A percentile compares a stretch with the other conserved stretches of the same genome.
These are phyloP conservation scores for Ceraceosorus bombacis DNA, from an alignment of 1,284 basidiomycete species.

Conservation along the genomic window DNA sequence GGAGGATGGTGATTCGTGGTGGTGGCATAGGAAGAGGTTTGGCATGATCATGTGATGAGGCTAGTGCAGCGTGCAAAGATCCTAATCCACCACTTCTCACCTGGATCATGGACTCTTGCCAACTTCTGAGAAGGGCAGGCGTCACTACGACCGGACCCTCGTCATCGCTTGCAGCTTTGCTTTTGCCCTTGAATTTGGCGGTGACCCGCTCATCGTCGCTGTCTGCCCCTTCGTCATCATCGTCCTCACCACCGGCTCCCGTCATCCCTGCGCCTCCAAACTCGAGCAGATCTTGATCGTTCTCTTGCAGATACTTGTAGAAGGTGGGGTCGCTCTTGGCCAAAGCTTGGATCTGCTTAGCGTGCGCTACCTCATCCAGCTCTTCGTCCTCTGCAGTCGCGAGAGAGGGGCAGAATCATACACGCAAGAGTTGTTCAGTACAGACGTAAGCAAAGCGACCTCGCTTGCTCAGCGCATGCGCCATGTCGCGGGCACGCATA, in stretches of 20 bases:
- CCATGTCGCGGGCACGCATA: too few species aligned
- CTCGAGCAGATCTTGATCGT: conserved; percentile 78
- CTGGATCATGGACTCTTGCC: conserved; percentile 86
- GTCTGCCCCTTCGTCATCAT: conserved; percentile 49
- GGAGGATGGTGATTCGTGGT: not conserved
- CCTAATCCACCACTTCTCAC: conserved; percentile 50
- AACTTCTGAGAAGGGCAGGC: conserved; percentile 64
- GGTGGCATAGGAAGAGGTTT: not conserved
- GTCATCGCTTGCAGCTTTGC: conserved; percentile 9
- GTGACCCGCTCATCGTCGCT: conserved; percentile 28
- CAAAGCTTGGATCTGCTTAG: conserved; percentile 76
- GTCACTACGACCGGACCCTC: conserved; percentile 56
- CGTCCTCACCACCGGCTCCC: conserved; percentile 25
- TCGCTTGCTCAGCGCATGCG: too few species aligned
- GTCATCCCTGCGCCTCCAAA: conserved; percentile 53
- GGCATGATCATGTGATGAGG: not conserved
- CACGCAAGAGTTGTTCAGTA: too few species aligned
- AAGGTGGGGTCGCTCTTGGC: conserved; percentile 96
- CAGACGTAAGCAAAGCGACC: too few species aligned
- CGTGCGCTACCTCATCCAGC: conserved; percentile 53
- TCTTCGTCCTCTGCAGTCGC: conserved; percentile 18
- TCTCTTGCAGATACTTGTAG: conserved; percentile 94
- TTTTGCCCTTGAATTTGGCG: conserved; percentile 11
- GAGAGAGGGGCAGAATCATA: too few species aligned
- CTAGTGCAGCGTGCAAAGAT: too few species aligned